Percentiles rank a stretch among this genome's conserved stretches.
Evolutionary conservation across 768 basidiomycete genomes (phyloP).

Genomic region (Russula sp.): DNA sequence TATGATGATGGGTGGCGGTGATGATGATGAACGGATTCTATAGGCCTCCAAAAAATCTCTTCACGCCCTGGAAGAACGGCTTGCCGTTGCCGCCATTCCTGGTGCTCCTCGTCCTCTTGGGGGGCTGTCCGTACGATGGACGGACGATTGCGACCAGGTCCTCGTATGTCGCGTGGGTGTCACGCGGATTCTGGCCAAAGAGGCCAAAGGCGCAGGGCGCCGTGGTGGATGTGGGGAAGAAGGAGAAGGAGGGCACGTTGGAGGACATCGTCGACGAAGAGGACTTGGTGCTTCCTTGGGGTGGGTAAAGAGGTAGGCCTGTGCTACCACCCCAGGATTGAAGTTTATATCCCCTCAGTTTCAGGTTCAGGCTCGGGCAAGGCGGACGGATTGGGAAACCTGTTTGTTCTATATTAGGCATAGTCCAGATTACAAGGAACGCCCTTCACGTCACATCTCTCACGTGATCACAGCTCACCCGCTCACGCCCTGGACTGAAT

Average conservation of each 20-base stretch:
- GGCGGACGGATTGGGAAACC: background rate
- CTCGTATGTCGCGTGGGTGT: slow-evolving; percentile 10
- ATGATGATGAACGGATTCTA: background rate
- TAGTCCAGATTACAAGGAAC: background rate
- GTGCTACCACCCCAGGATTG: background rate
- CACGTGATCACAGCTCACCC: background rate
- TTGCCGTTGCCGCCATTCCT: background rate
- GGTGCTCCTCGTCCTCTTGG: background rate
- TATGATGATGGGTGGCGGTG: too few species aligned
- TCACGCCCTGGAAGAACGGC: slow-evolving; percentile 2
- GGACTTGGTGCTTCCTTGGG: background rate
- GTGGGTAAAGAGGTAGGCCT: background rate
- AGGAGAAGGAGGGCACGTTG: background rate
- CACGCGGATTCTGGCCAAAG: slow-evolving; percentile 21
- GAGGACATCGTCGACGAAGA: background rate
- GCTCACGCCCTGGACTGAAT: too few species aligned
- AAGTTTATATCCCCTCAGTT: slow-evolving; percentile 7
- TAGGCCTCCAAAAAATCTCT: slow-evolving; percentile 7
- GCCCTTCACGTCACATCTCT: background rate
- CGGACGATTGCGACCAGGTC: slow-evolving; percentile 8
- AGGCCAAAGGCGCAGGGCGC: slow-evolving; percentile 17
- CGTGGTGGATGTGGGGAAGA: slow-evolving; percentile 15
- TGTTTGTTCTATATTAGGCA: slow-evolving; percentile 23
- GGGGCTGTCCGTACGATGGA: background rate
- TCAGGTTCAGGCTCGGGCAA: background rate